Evolutionary conservation across 2,329 filamentous ascomycete species (phyloP), one percentile per base, ranked within the genome.

Genomic region (Penicillium sclerotigenum): DNA sequence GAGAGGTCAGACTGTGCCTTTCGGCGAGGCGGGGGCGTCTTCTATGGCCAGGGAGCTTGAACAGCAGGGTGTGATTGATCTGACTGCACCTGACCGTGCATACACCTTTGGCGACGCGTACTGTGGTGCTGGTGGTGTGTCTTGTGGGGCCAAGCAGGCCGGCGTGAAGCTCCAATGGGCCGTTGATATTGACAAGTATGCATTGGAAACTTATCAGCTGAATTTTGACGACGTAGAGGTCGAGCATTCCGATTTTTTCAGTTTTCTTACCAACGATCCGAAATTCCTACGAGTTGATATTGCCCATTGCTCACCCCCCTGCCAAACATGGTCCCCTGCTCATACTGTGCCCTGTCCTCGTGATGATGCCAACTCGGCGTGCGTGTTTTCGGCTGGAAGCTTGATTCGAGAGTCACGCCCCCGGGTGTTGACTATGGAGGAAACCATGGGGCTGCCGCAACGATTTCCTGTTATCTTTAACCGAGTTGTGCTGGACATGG

Each of bases 231-330:
- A 58, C 5, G 68, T 65, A 0, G 51, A 66, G 2, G 65, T 67
- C 6, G 68, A 77, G 0, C 72, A 77, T 0, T 67, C 71, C 0
- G 69, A 77, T 0, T 75, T 88, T 0, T 80, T 81, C 43, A 63
- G 79, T 6, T 74, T 78, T 26, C 56, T 77, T 5, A 71, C 70
- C 0, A 70, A 70, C 9, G 38, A 62, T 3, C 24, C 58, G 0
- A 61, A 72, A 0, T 67, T 71, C 2, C 60, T 79, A 9, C 75
- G 76, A 4, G 82, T 87, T 0, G 89, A 94, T 62, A 75, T 93
- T 1, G 73, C 90, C 0, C 90, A 95, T 60, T 72, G 91, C 0
- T 91, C 87, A 0, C 89, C 89, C 0, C 90, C 90, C 0, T 95
- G 91, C 54, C 89, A 93, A 62, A 84, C 81, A 2, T 92, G 87